Base-by-base conservation (phyloP, 1,139 yeast species). In the Citeromyces siamensis region DNA sequence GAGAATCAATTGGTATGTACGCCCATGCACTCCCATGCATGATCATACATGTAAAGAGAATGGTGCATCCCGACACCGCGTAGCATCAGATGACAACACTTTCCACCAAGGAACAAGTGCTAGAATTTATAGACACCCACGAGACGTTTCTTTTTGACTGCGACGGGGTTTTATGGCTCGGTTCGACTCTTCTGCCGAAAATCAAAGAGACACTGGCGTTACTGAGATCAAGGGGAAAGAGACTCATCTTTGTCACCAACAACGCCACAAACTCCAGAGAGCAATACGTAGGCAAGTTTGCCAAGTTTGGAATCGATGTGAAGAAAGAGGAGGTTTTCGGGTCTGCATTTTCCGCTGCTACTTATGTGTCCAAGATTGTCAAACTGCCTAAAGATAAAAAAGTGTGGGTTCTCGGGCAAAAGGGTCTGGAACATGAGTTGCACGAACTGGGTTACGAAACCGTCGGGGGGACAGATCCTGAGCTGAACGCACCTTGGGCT, bases 161-260 rank as follows among this genome's bases (percentile, higher is more conserved):
- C 58, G 97, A 88, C 53, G 97, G 88, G 0, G 97, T 88, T 6
- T 64, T 88, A 37, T 88, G 97, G 97, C 63, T 80, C 29, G 96
- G 95, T 12, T 71, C 71, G 37, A 71, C 68, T 35, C 56, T 80
- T 23, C 68, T 88, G 35, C 95, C 95, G 3, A 69, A 75, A 12
- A 80, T 82, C 10, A 62, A 62, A 17, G 88, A 83, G 48, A 73
- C 93, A 2, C 53, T 88, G 29, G 66, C 68, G 7, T 53, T 71
- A 41, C 59, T 88, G 42, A 60, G 75, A 39, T 44, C 59, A 3
- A 36, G 53, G 14, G 68, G 68, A 37, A 90, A 90, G 55, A 71
- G 77, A 38, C 65, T 85, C 36, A 68, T 86, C 35, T 90, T 90
- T 57, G 98, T 93, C 23, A 88, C 98, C 37, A 90, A 90, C 64